phyloP scores from a whole-genome alignment of 1,139 yeast genomes.

The Ashbya aceris region DNA sequence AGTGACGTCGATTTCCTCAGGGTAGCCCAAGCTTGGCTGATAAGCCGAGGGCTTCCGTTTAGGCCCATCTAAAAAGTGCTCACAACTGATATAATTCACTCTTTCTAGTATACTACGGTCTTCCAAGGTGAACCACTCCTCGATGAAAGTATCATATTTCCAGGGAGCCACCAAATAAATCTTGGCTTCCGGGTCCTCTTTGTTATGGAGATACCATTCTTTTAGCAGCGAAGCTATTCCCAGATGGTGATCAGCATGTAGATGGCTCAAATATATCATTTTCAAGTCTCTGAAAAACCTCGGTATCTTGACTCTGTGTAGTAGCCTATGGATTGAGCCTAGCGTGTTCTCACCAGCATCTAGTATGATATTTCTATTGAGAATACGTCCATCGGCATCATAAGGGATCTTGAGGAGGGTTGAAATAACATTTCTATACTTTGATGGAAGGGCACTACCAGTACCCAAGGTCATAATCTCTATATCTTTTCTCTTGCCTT shows the following conservation, averaged over 20 bases:
- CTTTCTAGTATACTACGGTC: constrained; percentile 35
- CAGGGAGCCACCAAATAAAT: constrained; percentile 63
- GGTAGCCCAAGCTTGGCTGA: neutral
- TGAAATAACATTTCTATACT: constrained; percentile 75
- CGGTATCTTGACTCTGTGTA: constrained; percentile 38
- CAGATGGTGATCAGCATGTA: constrained; percentile 95
- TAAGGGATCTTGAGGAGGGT: constrained; percentile 65
- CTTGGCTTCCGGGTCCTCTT: constrained; percentile 26
- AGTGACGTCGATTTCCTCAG: neutral
- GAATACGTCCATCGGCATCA: constrained; percentile 24
- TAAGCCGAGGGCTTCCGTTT: neutral
- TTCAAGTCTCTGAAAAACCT: constrained; percentile 45
- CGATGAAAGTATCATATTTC: constrained; percentile 57
- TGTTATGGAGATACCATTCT: constrained; percentile 49
- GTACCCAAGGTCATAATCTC: constrained; percentile 82
- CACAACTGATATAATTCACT: constrained; percentile 56
- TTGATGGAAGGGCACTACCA: constrained; percentile 86
- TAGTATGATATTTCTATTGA: constrained; percentile 44
- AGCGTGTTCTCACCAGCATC: constrained; percentile 95
- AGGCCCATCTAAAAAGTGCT: constrained; percentile 39
- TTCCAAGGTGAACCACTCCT: constrained; percentile 64
- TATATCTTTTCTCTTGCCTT: constrained; percentile 38
- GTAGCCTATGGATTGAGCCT: constrained; percentile 60
- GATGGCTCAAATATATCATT: constrained; percentile 69
- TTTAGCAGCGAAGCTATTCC: constrained; percentile 66